Percentiles rank a stretch among this genome's conserved stretches.
Conservation (phyloP, 2,329 filamentous ascomycete species). For the Xylaria sp. region DNA sequence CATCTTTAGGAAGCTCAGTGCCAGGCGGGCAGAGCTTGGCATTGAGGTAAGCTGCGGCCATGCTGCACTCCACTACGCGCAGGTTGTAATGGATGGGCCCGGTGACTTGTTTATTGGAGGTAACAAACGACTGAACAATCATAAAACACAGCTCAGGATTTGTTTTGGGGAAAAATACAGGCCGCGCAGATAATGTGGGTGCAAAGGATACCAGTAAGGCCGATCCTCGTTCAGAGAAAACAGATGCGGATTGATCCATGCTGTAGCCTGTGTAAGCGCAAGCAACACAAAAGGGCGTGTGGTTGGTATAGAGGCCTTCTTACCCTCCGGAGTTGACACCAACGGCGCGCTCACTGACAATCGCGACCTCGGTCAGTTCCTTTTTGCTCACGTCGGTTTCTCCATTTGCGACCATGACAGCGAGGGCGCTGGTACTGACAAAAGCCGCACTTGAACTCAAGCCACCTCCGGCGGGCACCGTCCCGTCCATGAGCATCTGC, state of each 20-base stretch:
- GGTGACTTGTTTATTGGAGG: conserved; percentile 92
- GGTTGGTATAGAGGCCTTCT: conserved; percentile 42
- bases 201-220: conserved; percentile 91
- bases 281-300: conserved; percentile 28
- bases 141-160: conserved; percentile 86
- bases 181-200: conserved; percentile 75
- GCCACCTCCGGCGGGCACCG: conserved; percentile 88
- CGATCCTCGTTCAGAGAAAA: conserved; percentile 85
- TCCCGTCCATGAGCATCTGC: conserved; percentile 89
- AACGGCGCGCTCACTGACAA: conserved; percentile 91
- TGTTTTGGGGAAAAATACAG: conserved; percentile 82
- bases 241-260: conserved; percentile 97
- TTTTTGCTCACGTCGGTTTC: conserved; percentile 83
- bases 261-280: conserved; percentile 49
- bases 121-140: conserved; percentile 92
- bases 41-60: conserved; percentile 76
- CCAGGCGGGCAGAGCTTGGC: conserved; percentile 61
- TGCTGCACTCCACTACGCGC: conserved; percentile 90
- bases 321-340: conserved; percentile 96
- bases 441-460: conserved; percentile 94
- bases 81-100: conserved; percentile 96
- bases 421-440: conserved; percentile 86
- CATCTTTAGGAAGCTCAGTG: conserved; percentile 73
- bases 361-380: conserved; percentile 87
- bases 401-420: conserved; percentile 85